Conservation (phyloP, 1,284 basidiomycete genomes). For the Ceratobasidium sp. region DNA sequence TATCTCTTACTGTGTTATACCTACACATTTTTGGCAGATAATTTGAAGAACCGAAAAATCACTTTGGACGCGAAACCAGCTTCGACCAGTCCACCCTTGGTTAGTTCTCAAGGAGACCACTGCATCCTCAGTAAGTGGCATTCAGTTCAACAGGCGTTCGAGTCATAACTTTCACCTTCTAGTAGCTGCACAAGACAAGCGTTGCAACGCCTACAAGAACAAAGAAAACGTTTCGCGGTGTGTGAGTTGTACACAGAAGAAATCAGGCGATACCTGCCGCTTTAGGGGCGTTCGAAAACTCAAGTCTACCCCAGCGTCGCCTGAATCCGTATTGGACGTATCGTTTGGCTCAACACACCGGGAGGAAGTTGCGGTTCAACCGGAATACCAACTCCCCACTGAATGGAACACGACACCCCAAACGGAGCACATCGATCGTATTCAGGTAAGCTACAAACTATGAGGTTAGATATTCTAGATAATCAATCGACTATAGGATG, state of each 20-base stretch:
- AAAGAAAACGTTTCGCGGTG: slow-evolving; percentile 24
- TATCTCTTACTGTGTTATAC: background rate
- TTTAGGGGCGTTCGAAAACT: slow-evolving; percentile 24
- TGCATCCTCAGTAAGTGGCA: slow-evolving; percentile 19
- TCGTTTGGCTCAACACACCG: slow-evolving; percentile 16
- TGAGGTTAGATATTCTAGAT: background rate
- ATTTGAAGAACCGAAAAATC: background rate
- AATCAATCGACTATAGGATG: slow-evolving; percentile 61
- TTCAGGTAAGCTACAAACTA: slow-evolving; percentile 13
- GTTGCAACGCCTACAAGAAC: slow-evolving; percentile 19
- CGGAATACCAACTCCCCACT: slow-evolving; percentile 8
- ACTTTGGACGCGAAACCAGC: background rate
- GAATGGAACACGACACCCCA: slow-evolving; percentile 27
- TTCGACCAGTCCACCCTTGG: background rate
- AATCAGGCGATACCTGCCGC: slow-evolving; percentile 39
- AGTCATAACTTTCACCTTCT: background rate
- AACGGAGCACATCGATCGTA: slow-evolving; percentile 22
- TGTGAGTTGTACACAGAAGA: slow-evolving; percentile 20
- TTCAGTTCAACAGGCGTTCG: background rate
- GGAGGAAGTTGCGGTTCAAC: background rate
- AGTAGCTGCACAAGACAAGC: slow-evolving; percentile 11
- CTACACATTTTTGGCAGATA: background rate
- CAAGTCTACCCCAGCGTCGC: background rate
- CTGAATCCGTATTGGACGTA: background rate
- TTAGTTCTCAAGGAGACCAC: slow-evolving; percentile 13